phyloP scores from a whole-genome alignment of 257 asterid species.

The Scutellaria minor region DNA sequence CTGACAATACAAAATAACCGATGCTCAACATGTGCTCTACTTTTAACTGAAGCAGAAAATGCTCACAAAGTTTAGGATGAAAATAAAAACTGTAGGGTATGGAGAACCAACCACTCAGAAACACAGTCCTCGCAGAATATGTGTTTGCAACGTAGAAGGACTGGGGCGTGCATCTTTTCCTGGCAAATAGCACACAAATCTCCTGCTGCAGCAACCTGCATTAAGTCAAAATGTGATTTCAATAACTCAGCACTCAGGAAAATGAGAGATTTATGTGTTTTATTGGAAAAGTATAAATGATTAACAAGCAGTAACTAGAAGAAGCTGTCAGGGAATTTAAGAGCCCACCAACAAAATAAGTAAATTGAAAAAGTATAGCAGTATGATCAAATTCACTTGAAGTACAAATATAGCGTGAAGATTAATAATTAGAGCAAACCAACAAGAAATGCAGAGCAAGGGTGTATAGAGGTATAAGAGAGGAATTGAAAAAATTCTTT shows the following conservation, averaged over 20 bases:
- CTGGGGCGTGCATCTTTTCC: slow-evolving; percentile 85
- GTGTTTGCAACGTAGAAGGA: slow-evolving; percentile 82
- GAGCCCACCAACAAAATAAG: slow-evolving; percentile 13
- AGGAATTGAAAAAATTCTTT: too few species aligned
- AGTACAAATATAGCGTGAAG: background rate
- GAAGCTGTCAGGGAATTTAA: background rate
- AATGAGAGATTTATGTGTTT: slow-evolving; percentile 7
- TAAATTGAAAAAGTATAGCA: background rate
- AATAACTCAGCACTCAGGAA: slow-evolving; percentile 1
- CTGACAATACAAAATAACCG: slow-evolving; percentile 43
- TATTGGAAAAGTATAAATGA: slow-evolving; percentile 4
- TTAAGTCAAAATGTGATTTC: slow-evolving; percentile 23
- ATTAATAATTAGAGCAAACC: background rate
- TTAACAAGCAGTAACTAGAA: background rate
- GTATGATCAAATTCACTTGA: slow-evolving; percentile 6
- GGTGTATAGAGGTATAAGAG: too few species aligned
- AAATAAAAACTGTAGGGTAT: slow-evolving; percentile 9
- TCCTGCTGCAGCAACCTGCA: slow-evolving; percentile 79
- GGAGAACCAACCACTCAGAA: slow-evolving; percentile 71
- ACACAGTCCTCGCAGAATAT: slow-evolving; percentile 90
- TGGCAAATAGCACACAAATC: slow-evolving; percentile 93
- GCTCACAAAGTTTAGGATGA: background rate
- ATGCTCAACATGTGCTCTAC: slow-evolving; percentile 13
- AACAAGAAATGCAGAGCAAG: background rate
- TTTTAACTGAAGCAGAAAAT: slow-evolving; percentile 18